Percentiles rank a stretch among this genome's conserved stretches.
These are phyloP conservation scores for Lichina pygmaea DNA, from an alignment of 495 filamentous ascomycete species.

Conservation along the genomic window DNA sequence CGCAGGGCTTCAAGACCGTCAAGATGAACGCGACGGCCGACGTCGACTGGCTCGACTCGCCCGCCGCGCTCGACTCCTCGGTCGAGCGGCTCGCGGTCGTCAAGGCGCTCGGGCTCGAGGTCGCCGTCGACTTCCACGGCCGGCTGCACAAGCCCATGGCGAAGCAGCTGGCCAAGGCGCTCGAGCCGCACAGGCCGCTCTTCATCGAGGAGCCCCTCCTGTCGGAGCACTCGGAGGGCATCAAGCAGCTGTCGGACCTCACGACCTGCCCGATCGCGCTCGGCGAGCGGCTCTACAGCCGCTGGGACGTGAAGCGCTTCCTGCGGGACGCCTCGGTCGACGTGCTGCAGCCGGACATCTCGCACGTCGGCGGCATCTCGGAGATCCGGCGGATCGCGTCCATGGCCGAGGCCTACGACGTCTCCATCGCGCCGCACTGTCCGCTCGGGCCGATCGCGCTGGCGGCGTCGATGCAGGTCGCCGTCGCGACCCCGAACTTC, in stretches of 20 bases:
- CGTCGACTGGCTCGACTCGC: slow-evolving; percentile 55
- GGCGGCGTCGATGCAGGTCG: slow-evolving; percentile 46
- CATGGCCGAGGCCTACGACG: slow-evolving; percentile 56
- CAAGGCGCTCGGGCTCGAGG: slow-evolving; percentile 43
- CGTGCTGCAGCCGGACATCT: slow-evolving; percentile 52
- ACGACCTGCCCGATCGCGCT: slow-evolving; percentile 46
- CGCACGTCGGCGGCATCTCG: slow-evolving; percentile 50
- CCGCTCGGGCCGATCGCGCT: slow-evolving; percentile 52
- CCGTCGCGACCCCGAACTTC: slow-evolving; percentile 36
- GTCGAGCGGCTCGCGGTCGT: slow-evolving; percentile 43
- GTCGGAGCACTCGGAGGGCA: slow-evolving; percentile 40
- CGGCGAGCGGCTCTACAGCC: slow-evolving; percentile 45
- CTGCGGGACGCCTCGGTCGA: slow-evolving; percentile 42
- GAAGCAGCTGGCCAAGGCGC: slow-evolving; percentile 42
- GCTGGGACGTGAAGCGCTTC: slow-evolving; percentile 55
- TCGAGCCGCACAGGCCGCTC: slow-evolving; percentile 45
- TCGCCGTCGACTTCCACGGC: slow-evolving; percentile 53
- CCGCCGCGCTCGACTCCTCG: slow-evolving; percentile 29
- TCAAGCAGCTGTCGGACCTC: slow-evolving; percentile 33
- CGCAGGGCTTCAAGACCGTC: slow-evolving; percentile 43
- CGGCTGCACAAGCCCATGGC: slow-evolving; percentile 61
- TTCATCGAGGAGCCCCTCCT: slow-evolving; percentile 63
- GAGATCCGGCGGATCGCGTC: slow-evolving; percentile 44
- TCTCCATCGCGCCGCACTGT: slow-evolving; percentile 53
- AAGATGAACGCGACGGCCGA: slow-evolving; percentile 74